Base-by-base conservation (phyloP, 225 moss, liverwort and hornwort species). In the Physcomitrellopsis africana region DNA sequence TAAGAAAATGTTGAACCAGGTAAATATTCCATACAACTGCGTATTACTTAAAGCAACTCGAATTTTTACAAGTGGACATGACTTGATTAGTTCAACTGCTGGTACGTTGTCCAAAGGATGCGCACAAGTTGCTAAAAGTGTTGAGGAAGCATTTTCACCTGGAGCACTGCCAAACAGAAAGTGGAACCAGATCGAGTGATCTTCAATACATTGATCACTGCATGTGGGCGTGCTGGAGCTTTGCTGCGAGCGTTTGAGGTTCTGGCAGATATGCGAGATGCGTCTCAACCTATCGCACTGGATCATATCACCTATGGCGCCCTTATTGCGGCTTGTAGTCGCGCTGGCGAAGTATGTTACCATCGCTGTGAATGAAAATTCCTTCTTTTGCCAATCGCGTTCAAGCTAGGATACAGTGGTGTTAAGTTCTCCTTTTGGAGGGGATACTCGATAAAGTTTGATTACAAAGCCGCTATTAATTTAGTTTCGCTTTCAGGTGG, bases 231-330 rank as follows among this genome's bases (percentile, higher is more conserved):
- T 51, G 86, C 88, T 81, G 92, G 94, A 87, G 87, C 89, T 68
- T 78, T 94, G 74, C 84, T 86, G 77, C 92, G 94, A 67, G 94
- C 92, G 72, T 94, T 94, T 80, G 90, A 90, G 78, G 92, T 94
- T 17, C 72, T 92, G 65, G 82, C 83, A 54, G 87, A 90, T 60
- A 90, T 94, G 90, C 86, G 57, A 71, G 85, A 81, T 72, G 89
- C 89, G 47, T 83, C 83, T n/a, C 73, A 76, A 57, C 72, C 77
- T 63, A 60, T 87, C 37, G 49, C 41, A 64, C 88, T 89, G 48
- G 86, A 94, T 67, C 88, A 94, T 72, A 82, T 94, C 37, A 92
- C 94, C 41, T 87, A 83, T 62, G 85, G 94, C 80, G 82, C 92
- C 53, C 83, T 94, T 24, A 90, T 94, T 69, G 77, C 90, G 64